A percentile compares a stretch with the other conserved stretches of the same genome.
Conservation (phyloP, 2,329 filamentous ascomycete species). For the Talaromyces rugulosus region DNA sequence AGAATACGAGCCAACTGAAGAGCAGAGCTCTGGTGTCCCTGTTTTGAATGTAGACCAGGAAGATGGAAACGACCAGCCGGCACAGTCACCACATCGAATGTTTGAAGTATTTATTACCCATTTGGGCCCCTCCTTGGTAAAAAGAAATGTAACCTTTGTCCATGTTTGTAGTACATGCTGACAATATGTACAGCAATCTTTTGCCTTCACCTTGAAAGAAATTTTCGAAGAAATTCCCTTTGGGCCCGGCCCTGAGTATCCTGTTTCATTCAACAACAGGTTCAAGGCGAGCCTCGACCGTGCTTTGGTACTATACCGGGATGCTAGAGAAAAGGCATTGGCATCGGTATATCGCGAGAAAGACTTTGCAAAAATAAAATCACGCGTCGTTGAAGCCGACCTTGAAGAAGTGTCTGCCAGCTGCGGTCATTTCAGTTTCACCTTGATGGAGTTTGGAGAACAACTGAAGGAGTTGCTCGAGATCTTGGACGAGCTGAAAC, state of each 20-base stretch:
- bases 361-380: conserved; percentile 63
- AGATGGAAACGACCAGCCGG: conserved; percentile 1
- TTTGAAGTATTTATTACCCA: conserved; percentile 87
- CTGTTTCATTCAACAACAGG: conserved; percentile 71
- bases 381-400: conserved; percentile 78
- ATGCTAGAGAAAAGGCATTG: conserved; percentile 70
- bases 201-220: conserved; percentile 86
- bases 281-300: conserved; percentile 76
- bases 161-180: not conserved
- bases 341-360: conserved; percentile 76
- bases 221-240: conserved; percentile 87
- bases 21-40: conserved; percentile 10
- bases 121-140: conserved; percentile 81
- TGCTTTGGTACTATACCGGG: conserved; percentile 74
- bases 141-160: conserved; percentile 13
- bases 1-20: conserved; percentile 48
- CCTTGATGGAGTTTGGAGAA: conserved; percentile 82
- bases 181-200: conserved; percentile 59
- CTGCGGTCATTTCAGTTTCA: conserved; percentile 94
- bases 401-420: conserved; percentile 97
- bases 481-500: conserved; percentile 78
- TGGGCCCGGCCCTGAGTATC: conserved; percentile 60
- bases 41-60: conserved; percentile 11
- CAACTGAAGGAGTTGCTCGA: conserved; percentile 80
- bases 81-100: conserved; percentile 65